A percentile compares a stretch with the other conserved stretches of the same genome.
These are phyloP conservation scores for Byssochlamys sp. DNA, from an alignment of 2,329 filamentous ascomycete genomes.

Conservation along the genomic window DNA sequence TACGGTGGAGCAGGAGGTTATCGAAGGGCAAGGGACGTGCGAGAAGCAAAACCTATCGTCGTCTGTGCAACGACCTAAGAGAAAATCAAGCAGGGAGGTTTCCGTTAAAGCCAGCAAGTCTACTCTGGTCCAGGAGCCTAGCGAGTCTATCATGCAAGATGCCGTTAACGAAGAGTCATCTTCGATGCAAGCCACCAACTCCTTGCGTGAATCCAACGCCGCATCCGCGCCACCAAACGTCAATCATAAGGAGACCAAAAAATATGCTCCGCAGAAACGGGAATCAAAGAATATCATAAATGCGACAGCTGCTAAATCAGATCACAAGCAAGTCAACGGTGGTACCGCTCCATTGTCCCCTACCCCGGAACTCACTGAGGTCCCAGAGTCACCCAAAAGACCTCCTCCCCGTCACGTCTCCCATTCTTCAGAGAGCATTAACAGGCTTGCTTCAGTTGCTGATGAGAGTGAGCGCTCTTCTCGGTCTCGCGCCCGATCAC, in stretches of 20 bases:
- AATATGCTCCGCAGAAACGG: conserved; percentile 2
- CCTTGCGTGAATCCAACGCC: conserved; percentile 10
- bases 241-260: conserved; percentile 10
- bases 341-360: background rate
- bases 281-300: background rate
- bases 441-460: conserved; percentile 18
- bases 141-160: conserved; percentile 11
- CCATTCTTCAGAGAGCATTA: conserved; percentile 9
- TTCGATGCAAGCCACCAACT: conserved; percentile 19
- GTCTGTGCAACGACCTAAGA: conserved; percentile 21
- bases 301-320: conserved; percentile 5
- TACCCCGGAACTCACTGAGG: background rate
- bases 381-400: background rate
- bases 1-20: conserved; percentile 15
- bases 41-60: conserved; percentile 20
- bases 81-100: conserved; percentile 18
- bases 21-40: conserved; percentile 23
- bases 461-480: conserved; percentile 20
- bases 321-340: background rate
- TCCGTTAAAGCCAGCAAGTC: conserved; percentile 12
- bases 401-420: conserved; percentile 3
- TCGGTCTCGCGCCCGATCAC: conserved; percentile 17
- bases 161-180: conserved; percentile 1
- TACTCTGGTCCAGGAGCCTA: conserved; percentile 14
- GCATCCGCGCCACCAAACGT: conserved; percentile 13